Evolutionary conservation across 768 basidiomycete genomes (phyloP).

Genomic region (Tulasnella sp.): DNA sequence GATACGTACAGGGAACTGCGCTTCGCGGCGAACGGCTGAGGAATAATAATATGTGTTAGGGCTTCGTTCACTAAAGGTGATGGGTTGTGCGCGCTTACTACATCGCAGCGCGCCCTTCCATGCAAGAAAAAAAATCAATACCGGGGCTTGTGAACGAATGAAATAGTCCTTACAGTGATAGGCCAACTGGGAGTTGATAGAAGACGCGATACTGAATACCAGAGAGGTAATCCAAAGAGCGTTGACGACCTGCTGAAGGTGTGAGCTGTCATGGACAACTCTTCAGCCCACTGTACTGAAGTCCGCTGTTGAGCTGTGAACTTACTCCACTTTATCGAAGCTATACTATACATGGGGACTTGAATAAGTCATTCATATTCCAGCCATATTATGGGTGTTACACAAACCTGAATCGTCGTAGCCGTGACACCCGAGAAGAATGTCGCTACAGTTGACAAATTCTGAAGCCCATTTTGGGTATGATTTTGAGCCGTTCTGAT

Average conservation of each 20-base stretch:
- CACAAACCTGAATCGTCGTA: neutral
- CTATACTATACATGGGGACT: neutral
- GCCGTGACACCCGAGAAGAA: slow-evolving; percentile 19
- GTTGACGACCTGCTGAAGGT: slow-evolving; percentile 38
- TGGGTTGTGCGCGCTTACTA: slow-evolving; percentile 10
- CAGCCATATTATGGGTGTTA: neutral
- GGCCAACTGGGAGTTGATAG: slow-evolving; percentile 28
- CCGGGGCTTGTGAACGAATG: neutral
- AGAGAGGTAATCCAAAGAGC: slow-evolving; percentile 27
- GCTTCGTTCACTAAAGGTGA: neutral
- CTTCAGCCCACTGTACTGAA: slow-evolving; percentile 48
- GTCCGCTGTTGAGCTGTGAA: slow-evolving; percentile 40
- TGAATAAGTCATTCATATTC: neutral
- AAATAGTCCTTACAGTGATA: slow-evolving; percentile 35
- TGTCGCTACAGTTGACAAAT: slow-evolving; percentile 26
- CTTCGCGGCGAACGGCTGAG: slow-evolving; percentile 24
- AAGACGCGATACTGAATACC: slow-evolving; percentile 27
- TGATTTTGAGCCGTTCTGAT: slow-evolving; percentile 43
- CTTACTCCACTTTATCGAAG: neutral
- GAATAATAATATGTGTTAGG: neutral
- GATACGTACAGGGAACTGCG: slow-evolving; percentile 26
- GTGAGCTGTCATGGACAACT: neutral
- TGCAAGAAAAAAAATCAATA: neutral
- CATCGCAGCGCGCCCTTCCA: slow-evolving; percentile 26
- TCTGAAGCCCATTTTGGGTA: slow-evolving; percentile 23